These are phyloP conservation scores for Areca catechu DNA, from an alignment of 176 grass and related monocot species.

Conservation along the genomic window DNA sequence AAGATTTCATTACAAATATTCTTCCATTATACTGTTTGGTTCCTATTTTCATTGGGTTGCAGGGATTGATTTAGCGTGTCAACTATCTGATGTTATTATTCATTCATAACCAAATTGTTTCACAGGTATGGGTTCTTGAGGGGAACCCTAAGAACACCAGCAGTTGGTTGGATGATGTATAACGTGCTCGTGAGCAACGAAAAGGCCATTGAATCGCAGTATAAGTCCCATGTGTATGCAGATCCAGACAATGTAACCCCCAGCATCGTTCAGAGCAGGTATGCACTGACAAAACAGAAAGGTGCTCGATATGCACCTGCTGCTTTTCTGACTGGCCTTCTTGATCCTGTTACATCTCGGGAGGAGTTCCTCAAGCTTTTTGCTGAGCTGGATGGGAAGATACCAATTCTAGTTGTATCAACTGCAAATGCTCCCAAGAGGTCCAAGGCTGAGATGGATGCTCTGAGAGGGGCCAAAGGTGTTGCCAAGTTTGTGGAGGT, in stretches of 20 bases:
- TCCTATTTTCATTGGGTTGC: too few species aligned
- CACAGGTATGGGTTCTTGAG: slow-evolving; percentile 71
- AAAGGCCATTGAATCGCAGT: slow-evolving; percentile 89
- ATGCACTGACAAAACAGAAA: slow-evolving; percentile 70
- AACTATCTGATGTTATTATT: too few species aligned
- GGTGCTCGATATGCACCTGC: slow-evolving; percentile 78
- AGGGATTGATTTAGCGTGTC: too few species aligned
- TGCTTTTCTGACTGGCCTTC: slow-evolving; percentile 77
- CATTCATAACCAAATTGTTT: background rate
- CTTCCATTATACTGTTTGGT: too few species aligned
- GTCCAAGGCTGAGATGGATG: slow-evolving; percentile 88
- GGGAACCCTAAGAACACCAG: slow-evolving; percentile 72
- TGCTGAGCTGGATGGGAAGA: slow-evolving; percentile 47
- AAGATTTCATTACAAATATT: too few species aligned
- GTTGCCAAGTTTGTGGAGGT: slow-evolving; percentile 76
- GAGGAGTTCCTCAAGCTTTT: slow-evolving; percentile 79
- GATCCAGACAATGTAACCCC: slow-evolving; percentile 74
- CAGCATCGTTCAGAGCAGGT: slow-evolving; percentile 62
- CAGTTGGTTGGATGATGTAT: slow-evolving; percentile 89
- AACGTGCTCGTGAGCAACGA: slow-evolving; percentile 92
- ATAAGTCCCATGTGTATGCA: slow-evolving; percentile 92
- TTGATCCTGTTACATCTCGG: slow-evolving; percentile 70
- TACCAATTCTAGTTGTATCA: slow-evolving; percentile 47
- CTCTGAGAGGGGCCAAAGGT: slow-evolving; percentile 58
- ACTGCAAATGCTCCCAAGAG: slow-evolving; percentile 58